Evolutionary conservation across 2,329 filamentous ascomycete species (phyloP), one percentile per base, ranked within the genome.

Genomic region (Aspergillus felis): DNA sequence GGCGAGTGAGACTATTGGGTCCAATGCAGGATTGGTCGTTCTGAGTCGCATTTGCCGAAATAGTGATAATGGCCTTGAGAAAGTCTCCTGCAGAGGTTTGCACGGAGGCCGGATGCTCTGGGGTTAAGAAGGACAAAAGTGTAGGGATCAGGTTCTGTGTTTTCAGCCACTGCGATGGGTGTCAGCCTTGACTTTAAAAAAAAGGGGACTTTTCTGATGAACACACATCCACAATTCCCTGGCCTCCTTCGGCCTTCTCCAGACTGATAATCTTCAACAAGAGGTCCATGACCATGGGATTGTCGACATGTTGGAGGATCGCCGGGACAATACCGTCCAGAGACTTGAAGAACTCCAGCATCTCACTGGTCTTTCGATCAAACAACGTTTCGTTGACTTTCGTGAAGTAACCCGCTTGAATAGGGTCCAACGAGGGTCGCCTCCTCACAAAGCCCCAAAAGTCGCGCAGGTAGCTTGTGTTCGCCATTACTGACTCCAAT

Each of bases 11-110:
- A 71, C 96, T 94, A 72, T 99, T 99, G 3, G 94, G 94, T 3
- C 94, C 94, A 71, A 99, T 97, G 68, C 95, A 97, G n/a, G 93
- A 94, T 72, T 97, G 92, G 69, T 99, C 94, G 69, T 97, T 96
- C 66, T 96, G 94, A 1, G 93, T 97, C 3, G 94, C 94, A 70
- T 99, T 99, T 59, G 94, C 94, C 1, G 94, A 97, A 57, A 99
- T 97, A 27, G 94, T 99, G 64, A 99, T 97, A 71, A 99, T 97
- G 46, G 94, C 94, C 74, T 99, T 99, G 67, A 99, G 84, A 66
- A 99, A 99, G 71, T 99, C 94, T 47, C 94, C 94, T 0, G 94
- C 94, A 0, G 94, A 95, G 0, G 94, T 97, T 74, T 99, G 94
- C 2, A 94, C 95, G 1, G 93, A 90, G 73, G 91, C 91, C 61